Conservation (phyloP, 306 rosid species). For the Argentina anserina region DNA sequence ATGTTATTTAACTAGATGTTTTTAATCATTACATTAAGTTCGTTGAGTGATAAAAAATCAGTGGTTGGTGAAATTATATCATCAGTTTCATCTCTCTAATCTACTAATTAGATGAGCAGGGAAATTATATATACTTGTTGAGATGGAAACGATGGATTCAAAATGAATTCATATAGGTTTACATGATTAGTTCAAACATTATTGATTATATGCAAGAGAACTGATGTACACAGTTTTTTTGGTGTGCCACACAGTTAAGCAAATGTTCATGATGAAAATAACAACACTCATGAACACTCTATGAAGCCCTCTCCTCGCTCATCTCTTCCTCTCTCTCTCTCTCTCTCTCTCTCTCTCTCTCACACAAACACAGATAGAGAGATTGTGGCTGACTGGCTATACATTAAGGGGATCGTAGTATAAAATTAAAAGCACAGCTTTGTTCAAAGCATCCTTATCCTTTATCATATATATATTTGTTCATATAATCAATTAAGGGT, state of each 20-base stretch:
- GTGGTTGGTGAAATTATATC: neutral
- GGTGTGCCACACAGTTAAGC: neutral
- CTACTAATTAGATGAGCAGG: no score
- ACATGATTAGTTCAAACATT: neutral
- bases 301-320: neutral
- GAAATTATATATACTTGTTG: no score
- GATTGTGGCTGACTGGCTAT: no score
- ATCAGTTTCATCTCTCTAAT: neutral
- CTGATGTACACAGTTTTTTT: neutral
- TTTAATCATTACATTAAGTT: neutral
- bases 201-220: neutral
- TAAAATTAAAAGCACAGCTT: neutral
- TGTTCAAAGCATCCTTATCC: constrained; percentile 16
- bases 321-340: neutral
- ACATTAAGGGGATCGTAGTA: no score
- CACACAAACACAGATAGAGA: no score
- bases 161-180: neutral
- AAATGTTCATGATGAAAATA: neutral
- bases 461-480: constrained; percentile 10
- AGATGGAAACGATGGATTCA: no score
- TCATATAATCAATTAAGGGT: neutral
- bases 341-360: no score
- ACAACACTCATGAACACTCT: neutral
- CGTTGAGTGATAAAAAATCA: neutral
- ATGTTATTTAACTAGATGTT: neutral